Percentiles rank a stretch among this genome's conserved stretches.
phyloP scores from a whole-genome alignment of 176 grass and related monocot genomes.

The Aegilops bicornis region DNA sequence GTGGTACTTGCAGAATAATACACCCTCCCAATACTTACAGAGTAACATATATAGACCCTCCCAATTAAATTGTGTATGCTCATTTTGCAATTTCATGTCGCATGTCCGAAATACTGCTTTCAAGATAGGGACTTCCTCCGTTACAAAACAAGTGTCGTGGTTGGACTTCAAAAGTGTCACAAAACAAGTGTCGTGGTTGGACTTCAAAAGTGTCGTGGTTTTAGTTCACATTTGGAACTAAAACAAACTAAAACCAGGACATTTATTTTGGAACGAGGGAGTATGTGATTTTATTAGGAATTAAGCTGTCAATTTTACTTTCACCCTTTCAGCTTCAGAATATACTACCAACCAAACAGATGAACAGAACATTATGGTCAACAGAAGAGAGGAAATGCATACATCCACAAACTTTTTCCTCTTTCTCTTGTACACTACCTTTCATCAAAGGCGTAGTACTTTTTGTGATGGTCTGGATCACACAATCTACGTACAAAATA shows the following conservation, averaged over 20 bases:
- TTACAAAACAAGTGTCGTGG: too few species aligned
- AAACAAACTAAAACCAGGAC: too few species aligned
- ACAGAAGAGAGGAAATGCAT: constrained; percentile 21
- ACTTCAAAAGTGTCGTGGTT: too few species aligned
- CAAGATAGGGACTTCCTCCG: not conserved
- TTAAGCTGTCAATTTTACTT: not conserved
- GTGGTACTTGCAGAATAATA: not conserved
- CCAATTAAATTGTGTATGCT: not conserved
- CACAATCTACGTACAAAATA: constrained; percentile 42
- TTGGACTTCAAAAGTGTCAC: too few species aligned
- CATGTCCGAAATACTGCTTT: not conserved
- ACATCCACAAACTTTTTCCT: not conserved
- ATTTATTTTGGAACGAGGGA: too few species aligned
- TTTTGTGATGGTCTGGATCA: constrained; percentile 11
- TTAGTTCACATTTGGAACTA: too few species aligned
- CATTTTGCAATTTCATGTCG: not conserved
- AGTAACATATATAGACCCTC: too few species aligned
- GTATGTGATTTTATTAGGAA: not conserved
- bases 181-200: too few species aligned
- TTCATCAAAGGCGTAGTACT: constrained; percentile 24
- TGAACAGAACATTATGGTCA: not conserved
- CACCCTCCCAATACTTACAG: too few species aligned
- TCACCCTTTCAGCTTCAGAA: not conserved
- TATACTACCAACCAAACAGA: not conserved
- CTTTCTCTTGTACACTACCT: constrained; percentile 49